phyloP scores from a whole-genome alignment of 805 yeast genomes.

The Saturnispora silvae region DNA sequence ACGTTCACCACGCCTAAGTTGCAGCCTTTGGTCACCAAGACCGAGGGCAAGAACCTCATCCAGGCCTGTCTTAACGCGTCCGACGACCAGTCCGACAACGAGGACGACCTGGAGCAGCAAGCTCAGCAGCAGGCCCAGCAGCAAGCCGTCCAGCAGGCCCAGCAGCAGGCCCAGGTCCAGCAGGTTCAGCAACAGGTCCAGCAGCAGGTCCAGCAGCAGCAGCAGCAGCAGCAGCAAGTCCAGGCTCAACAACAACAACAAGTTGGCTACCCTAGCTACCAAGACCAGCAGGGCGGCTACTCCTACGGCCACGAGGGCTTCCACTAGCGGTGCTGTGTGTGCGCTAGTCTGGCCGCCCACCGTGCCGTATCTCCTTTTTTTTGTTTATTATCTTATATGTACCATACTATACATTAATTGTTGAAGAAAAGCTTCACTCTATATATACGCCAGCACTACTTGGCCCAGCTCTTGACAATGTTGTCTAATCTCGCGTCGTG shows the following conservation, averaged over 20 bases:
- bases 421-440: too few species aligned
- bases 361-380: not conserved
- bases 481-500: too few species aligned
- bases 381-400: not conserved
- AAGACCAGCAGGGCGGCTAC: slow-evolving; percentile 7
- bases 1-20: slow-evolving; percentile 98
- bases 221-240: slow-evolving; percentile 17
- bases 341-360: too few species aligned
- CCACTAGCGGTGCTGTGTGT: slow-evolving; percentile 5
- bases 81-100: slow-evolving; percentile 60
- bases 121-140: slow-evolving; percentile 24
- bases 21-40: slow-evolving; percentile 94
- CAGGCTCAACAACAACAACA: slow-evolving; percentile 17
- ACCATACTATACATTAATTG: too few species aligned
- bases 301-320: slow-evolving; percentile 13
- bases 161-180: slow-evolving; percentile 15
- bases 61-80: slow-evolving; percentile 97
- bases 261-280: slow-evolving; percentile 4
- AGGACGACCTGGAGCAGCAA: slow-evolving; percentile 35
- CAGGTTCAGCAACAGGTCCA: slow-evolving; percentile 19
- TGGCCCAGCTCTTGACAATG: not conserved
- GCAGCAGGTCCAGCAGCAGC: slow-evolving; percentile 1
- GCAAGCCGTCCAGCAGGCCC: slow-evolving; percentile 13
- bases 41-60: slow-evolving; percentile 93
- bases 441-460: too few species aligned